Base-by-base conservation (phyloP, 805 yeast genomes). In the Starmera amethionina region DNA sequence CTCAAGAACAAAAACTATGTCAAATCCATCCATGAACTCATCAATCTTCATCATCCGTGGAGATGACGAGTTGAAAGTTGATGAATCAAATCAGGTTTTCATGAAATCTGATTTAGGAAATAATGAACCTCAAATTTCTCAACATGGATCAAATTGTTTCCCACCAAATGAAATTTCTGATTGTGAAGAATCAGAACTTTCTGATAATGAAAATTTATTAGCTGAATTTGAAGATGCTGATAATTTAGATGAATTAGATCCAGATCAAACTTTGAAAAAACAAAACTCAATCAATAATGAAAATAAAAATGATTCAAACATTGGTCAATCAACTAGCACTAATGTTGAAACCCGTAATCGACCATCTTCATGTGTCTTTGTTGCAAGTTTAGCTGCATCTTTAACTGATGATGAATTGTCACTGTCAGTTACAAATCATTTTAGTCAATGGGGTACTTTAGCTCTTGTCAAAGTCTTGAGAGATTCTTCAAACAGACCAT, bases 341-440 rank as follows among this genome's bases (percentile, higher is more conserved):
- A 35, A 39, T 8, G 38, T 33, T 7, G 32, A 46, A 4, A 55
- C 59, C 38, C 63, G 72, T 33, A 85, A 82, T 8, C 70, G 82
- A 36, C 96, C 96, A 13, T 80, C 95, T 0, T 77, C 94, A 1
- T 85, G 95, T 60, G 83, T 86, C 2, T 86, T 87, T 64, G 95
- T 86, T 41, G 95, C 95, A n/a, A 62, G 54, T 58, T 72, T 87
- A 40, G 72, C 85, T 8, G 71, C 89, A 0, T 60, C 66, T 34
- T 62, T 71, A 38, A 57, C 79, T 4, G 96, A 88, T 59, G 89
- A 82, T 55, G 78, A 79, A 36, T 67, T 88, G 41, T 74, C 82
- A 52, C 56, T 69, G 29, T 75, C 90, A 1, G 93, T 87, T 5
- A 72, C 79, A 2, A 63, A 70, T 30, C 87, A 77, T 54, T 86